Percentiles rank a stretch among this genome's conserved stretches.
Conservation (phyloP, 345 rosid species). For the Firmiana major region DNA sequence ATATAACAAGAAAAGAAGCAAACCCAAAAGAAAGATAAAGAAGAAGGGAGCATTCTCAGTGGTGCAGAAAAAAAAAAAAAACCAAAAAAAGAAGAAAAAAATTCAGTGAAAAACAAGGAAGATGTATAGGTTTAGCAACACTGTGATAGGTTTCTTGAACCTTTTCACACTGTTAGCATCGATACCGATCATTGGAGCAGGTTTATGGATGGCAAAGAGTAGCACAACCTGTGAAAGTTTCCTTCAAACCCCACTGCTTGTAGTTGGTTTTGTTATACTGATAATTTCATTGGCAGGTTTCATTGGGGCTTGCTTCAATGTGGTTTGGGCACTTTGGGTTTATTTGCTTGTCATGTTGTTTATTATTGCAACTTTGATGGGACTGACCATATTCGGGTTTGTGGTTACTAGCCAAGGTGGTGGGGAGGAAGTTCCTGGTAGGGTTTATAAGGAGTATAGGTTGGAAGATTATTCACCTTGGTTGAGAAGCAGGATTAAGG, state of each 20-base stretch:
- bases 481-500: conserved; percentile 57
- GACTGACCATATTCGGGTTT: conserved; percentile 68
- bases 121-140: conserved; percentile 83
- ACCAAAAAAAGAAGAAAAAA: background rate
- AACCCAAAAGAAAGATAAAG: conserved; percentile 7
- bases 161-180: conserved; percentile 80
- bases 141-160: conserved; percentile 73
- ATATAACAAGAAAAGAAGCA: conserved; percentile 25
- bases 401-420: conserved; percentile 78
- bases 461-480: conserved; percentile 74
- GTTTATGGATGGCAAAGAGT: conserved; percentile 83
- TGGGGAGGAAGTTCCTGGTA: conserved; percentile 63
- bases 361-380: conserved; percentile 57
- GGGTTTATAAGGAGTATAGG: conserved; percentile 65
- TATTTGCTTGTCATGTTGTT: conserved; percentile 78
- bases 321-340: conserved; percentile 87
- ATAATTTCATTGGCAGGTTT: conserved; percentile 77
- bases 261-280: conserved; percentile 66
- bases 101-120: background rate
- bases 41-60: background rate
- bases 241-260: conserved; percentile 76
- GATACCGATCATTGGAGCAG: conserved; percentile 81
- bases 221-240: conserved; percentile 74
- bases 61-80: background rate
- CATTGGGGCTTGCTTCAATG: conserved; percentile 78